A percentile compares a stretch with the other conserved stretches of the same genome.
These are phyloP conservation scores for Hippophae gyantsensis DNA, from an alignment of 306 rosid genomes.

Conservation along the genomic window DNA sequence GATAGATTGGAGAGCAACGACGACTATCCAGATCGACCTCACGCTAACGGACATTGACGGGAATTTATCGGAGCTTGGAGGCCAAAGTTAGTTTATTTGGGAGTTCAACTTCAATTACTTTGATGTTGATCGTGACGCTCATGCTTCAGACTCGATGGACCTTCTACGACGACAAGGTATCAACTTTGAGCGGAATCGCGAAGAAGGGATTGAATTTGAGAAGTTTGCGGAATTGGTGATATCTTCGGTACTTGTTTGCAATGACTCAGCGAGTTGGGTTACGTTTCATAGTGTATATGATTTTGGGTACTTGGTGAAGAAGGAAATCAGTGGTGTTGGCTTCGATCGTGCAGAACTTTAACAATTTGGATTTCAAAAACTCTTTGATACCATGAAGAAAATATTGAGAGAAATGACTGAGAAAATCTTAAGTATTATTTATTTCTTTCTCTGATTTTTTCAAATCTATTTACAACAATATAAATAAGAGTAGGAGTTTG, in stretches of 20 bases:
- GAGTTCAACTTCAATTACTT: constrained; percentile 70
- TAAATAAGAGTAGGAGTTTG: no score
- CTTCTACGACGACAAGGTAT: constrained; percentile 60
- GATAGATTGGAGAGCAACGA: no score
- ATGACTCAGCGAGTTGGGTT: constrained; percentile 51
- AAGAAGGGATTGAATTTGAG: constrained; percentile 31
- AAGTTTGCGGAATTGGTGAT: constrained; percentile 44
- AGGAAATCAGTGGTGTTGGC: no score
- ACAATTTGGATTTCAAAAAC: no score
- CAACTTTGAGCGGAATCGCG: constrained; percentile 39
- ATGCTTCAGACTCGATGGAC: constrained; percentile 53
- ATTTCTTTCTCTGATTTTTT: no score
- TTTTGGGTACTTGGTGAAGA: constrained; percentile 56
- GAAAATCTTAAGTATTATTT: no score
- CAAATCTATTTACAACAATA: no score
- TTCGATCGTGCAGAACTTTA: no score
- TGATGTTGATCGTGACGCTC: constrained; percentile 31
- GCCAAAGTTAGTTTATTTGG: constrained; percentile 43
- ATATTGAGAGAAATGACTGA: no score
- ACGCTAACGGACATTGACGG: constrained; percentile 58
- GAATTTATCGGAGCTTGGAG: constrained; percentile 52
- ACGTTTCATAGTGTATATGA: constrained; percentile 71
- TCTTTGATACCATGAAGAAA: no score
- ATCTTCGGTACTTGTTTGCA: constrained; percentile 55
- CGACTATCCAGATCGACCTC: constrained; percentile 71